Evolutionary conservation across 1,284 basidiomycete genomes (phyloP).

Genomic region (Exsudoporus floridanus): DNA sequence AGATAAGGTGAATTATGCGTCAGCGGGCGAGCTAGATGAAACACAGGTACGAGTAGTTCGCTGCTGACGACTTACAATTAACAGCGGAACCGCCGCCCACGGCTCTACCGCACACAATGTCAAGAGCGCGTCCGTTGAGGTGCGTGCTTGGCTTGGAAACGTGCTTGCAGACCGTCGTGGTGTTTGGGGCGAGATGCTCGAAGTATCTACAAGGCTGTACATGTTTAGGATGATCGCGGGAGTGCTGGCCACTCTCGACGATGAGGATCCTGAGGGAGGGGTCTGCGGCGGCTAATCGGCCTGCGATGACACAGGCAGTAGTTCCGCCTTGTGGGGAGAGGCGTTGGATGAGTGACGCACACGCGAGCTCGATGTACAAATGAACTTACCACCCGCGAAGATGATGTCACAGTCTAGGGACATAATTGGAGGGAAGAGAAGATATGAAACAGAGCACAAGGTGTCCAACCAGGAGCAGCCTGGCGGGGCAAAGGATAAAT

Average conservation of each 20-base stretch:
- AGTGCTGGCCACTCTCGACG: conserved; percentile 17
- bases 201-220: conserved; percentile 51
- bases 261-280: conserved; percentile 23
- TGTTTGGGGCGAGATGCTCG: conserved; percentile 39
- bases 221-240: conserved; percentile 41
- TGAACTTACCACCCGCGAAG: conserved; percentile 45
- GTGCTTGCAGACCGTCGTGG: conserved; percentile 45
- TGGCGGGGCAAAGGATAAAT: no score
- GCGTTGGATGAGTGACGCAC: background rate
- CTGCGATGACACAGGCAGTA: conserved; percentile 21
- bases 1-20: conserved; percentile 3
- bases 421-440: no score
- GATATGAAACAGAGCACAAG: no score
- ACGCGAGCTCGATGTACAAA: no score
- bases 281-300: conserved; percentile 15
- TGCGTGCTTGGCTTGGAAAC: conserved; percentile 42
- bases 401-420: conserved; percentile 43
- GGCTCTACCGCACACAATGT: conserved; percentile 46
- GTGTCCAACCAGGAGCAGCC: no score
- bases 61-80: conserved; percentile 43
- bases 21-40: background rate
- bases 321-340: conserved; percentile 16
- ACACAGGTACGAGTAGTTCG: background rate
- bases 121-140: conserved; percentile 44
- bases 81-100: conserved; percentile 61